A percentile compares a stretch with the other conserved stretches of the same genome.
phyloP scores from a whole-genome alignment of 208 protist species.

The Naegleria lovaniensis region DNA sequence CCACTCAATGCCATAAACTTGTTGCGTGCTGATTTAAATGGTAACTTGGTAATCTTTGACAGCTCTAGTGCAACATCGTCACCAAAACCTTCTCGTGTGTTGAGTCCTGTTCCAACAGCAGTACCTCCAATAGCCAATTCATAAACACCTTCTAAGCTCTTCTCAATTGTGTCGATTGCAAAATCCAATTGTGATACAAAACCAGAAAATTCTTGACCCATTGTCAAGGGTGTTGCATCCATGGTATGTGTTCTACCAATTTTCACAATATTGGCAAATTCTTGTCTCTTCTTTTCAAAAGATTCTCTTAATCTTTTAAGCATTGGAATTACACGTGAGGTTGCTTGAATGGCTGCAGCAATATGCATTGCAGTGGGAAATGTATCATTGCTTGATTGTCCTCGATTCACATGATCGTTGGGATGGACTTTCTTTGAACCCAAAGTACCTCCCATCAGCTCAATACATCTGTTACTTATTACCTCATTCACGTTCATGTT shows the following conservation, averaged over 20 bases:
- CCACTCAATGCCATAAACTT: constrained; percentile 68
- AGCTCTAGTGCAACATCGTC: constrained; percentile 47
- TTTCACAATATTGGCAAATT: constrained; percentile 73
- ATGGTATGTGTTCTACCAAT: constrained; percentile 81
- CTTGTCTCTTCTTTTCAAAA: constrained; percentile 53
- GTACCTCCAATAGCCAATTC: constrained; percentile 77
- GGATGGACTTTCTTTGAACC: constrained; percentile 75
- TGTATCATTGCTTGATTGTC: constrained; percentile 68
- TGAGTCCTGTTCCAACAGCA: constrained; percentile 71
- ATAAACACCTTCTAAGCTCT: constrained; percentile 48
- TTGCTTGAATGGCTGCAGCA: constrained; percentile 32
- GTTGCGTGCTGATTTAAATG: constrained; percentile 50
- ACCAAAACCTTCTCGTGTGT: constrained; percentile 49
- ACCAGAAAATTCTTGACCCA: constrained; percentile 67
- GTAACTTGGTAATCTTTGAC: constrained; percentile 45
- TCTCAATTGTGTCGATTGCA: constrained; percentile 52
- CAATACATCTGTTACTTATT: constrained; percentile 67
- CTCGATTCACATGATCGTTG: constrained; percentile 83
- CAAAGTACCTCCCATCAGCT: constrained; percentile 64
- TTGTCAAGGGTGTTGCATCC: constrained; percentile 80
- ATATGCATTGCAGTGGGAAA: constrained; percentile 46
- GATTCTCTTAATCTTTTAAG: constrained; percentile 25
- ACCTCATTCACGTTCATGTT: constrained; percentile 91
- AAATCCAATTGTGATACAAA: constrained; percentile 63
- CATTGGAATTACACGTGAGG: constrained; percentile 30